Evolutionary conservation across 768 basidiomycete genomes (phyloP).

Genomic region (Pholiota molesta): DNA sequence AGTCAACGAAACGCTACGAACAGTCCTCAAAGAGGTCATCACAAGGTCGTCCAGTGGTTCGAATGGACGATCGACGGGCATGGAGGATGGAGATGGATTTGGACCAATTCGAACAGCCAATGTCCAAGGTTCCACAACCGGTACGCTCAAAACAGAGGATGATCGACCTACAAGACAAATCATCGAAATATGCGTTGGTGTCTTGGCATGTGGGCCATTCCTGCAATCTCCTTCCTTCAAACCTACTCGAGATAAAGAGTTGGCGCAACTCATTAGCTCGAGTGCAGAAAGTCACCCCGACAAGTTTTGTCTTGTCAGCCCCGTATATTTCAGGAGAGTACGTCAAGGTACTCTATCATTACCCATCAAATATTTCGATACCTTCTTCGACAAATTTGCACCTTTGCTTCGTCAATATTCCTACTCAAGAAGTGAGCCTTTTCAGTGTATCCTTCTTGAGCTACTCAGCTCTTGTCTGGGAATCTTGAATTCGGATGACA

Average conservation of each 20-base stretch:
- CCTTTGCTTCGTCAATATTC: conserved; percentile 56
- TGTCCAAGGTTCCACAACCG: conserved; percentile 31
- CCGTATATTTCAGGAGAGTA: conserved; percentile 57
- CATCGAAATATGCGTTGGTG: conserved; percentile 55
- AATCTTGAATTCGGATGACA: conserved; percentile 51
- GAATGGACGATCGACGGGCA: conserved; percentile 29
- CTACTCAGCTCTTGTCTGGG: conserved; percentile 67
- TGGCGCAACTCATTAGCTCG: conserved; percentile 54
- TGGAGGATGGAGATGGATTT: conserved; percentile 60
- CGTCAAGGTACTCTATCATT: conserved; percentile 58
- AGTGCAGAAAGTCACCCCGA: conserved; percentile 45
- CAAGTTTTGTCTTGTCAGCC: conserved; percentile 61
- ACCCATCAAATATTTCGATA: conserved; percentile 49
- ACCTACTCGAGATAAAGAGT: conserved; percentile 61
- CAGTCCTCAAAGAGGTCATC: conserved; percentile 42
- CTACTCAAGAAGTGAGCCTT: conserved; percentile 52
- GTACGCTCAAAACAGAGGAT: conserved; percentile 28
- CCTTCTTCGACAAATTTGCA: conserved; percentile 56
- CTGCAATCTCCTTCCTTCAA: conserved; percentile 62
- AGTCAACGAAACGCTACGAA: conserved; percentile 36
- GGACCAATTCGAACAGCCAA: conserved; percentile 48
- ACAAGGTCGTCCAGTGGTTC: conserved; percentile 26
- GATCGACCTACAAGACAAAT: conserved; percentile 35
- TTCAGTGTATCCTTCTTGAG: conserved; percentile 57
- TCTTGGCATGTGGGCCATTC: conserved; percentile 65